Conservation (phyloP, 345 rosid species). For the Nephelium lappaceum region DNA sequence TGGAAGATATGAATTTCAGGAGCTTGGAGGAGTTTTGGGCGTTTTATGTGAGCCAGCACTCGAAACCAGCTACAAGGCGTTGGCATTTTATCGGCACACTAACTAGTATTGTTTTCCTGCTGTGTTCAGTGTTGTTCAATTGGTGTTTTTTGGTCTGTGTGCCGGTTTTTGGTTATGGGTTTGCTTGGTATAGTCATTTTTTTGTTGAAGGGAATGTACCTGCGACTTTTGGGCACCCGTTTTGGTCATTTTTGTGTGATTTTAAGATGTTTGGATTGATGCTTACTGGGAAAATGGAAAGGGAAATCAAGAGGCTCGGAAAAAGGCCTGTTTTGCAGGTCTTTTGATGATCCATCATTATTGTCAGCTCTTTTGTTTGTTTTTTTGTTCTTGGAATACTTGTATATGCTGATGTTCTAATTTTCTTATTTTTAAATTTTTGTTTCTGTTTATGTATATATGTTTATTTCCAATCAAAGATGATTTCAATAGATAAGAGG, state of each 20-base stretch:
- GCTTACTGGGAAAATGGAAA: constrained; percentile 93
- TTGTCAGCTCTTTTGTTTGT: constrained; percentile 11
- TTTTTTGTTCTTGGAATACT: constrained; percentile 5
- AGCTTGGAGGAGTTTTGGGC: constrained; percentile 94
- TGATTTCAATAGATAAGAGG: neutral
- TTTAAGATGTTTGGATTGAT: constrained; percentile 90
- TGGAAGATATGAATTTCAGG: constrained; percentile 75
- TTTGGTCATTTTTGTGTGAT: constrained; percentile 89
- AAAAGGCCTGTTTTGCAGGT: constrained; percentile 79
- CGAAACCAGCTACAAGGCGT: constrained; percentile 78
- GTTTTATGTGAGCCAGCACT: constrained; percentile 86
- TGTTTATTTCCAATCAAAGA: neutral
- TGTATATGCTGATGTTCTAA: neutral
- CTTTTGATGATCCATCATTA: constrained; percentile 35
- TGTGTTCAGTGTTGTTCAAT: constrained; percentile 58
- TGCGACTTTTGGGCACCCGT: constrained; percentile 80
- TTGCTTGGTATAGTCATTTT: constrained; percentile 96
- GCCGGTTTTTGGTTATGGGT: constrained; percentile 78
- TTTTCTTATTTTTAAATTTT: neutral
- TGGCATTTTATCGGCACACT: constrained; percentile 90
- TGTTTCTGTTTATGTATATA: too few relatives aligned
- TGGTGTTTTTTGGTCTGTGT: constrained; percentile 61
- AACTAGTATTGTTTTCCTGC: constrained; percentile 43
- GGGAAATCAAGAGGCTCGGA: constrained; percentile 92
- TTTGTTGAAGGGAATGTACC: constrained; percentile 90